Evolutionary conservation across 2,329 filamentous ascomycete genomes (phyloP).

Genomic region (Podosphaera fusca): DNA sequence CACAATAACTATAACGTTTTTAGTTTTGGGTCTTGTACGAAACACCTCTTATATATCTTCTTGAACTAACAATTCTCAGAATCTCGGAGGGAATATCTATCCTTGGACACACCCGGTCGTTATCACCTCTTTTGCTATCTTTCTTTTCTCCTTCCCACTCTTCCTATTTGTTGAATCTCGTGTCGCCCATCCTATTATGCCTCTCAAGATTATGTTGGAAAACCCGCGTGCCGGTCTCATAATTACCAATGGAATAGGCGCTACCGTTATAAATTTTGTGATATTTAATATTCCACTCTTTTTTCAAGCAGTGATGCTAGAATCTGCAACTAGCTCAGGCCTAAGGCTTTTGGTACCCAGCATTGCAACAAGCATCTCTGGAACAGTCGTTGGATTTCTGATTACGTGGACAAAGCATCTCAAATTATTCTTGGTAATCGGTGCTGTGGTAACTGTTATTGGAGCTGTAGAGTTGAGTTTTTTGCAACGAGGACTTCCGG

Average conservation of each 20-base stretch:
- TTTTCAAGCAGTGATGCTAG: constrained; percentile 52
- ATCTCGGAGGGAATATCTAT: constrained; percentile 38
- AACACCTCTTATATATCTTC: background rate
- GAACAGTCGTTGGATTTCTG: constrained; percentile 35
- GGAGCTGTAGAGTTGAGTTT: constrained; percentile 27
- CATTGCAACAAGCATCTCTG: constrained; percentile 28
- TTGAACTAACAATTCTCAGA: constrained; percentile 17
- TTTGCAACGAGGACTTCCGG: constrained; percentile 28
- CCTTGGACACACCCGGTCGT: constrained; percentile 38
- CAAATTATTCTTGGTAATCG: constrained; percentile 33
- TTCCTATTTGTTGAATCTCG: constrained; percentile 29
- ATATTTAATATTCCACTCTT: constrained; percentile 46
- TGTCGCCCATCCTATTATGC: constrained; percentile 34
- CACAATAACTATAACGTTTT: constrained; percentile 26
- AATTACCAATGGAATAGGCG: constrained; percentile 28
- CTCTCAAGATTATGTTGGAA: constrained; percentile 26
- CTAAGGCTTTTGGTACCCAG: constrained; percentile 45
- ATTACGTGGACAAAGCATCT: constrained; percentile 35
- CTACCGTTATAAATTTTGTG: constrained; percentile 30
- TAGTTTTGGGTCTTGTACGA: constrained; percentile 32
- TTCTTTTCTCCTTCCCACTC: constrained; percentile 23
- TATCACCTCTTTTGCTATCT: constrained; percentile 26
- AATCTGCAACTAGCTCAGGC: constrained; percentile 47
- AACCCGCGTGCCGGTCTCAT: constrained; percentile 34
- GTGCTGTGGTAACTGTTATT: constrained; percentile 23